Base-by-base conservation (phyloP, 257 asterid species). In the Solanum peruvianum region DNA sequence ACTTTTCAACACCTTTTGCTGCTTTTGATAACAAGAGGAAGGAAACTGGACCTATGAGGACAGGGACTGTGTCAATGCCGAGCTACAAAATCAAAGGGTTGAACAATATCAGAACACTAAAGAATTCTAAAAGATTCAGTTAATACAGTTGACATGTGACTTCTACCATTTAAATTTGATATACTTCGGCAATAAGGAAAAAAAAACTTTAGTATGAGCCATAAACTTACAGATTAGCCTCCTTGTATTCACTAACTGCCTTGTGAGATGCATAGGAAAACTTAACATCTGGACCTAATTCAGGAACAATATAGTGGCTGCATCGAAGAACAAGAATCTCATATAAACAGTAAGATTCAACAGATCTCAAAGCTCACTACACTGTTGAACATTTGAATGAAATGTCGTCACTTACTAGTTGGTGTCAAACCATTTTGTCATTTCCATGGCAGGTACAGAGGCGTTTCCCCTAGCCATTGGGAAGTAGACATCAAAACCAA, bases 391-490 rank as follows among this genome's bases (percentile, higher is more conserved):
- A 16, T 49, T 62, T 84, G 42, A 70, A 42, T 27, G 67, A 42
- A 16, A 47, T 6, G 31, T 14, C 8, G 1, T 29, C 86, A 89
- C 93, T 89, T 88, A 90, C 92, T 89, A 92, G 91, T 91, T 91
- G 87, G 93, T 92, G 90, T 92, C 93, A 0, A 91, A 92, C 93
- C 93, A 91, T 92, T 90, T 91, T 88, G 93, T 92, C 94, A 92
- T 90, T 72, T 91, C 93, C 93, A 91, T 91, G 75, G 93, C 92
- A 13, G 93, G 93, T 33, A 92, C 91, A 20, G 93, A 86, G 86
- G 93, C 90, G 8, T 92, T 92, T 72, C 94, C 94, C 87, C 94
- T 91, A 47, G 94, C 94, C 94, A 92, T 92, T 42, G 94, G 91
- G 89, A 92, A 92, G 91, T 91, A 92, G 62, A 92, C 89, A 69